Base-by-base conservation (phyloP, 2,329 filamentous ascomycete species). In the Talaromyces pinophilus region DNA sequence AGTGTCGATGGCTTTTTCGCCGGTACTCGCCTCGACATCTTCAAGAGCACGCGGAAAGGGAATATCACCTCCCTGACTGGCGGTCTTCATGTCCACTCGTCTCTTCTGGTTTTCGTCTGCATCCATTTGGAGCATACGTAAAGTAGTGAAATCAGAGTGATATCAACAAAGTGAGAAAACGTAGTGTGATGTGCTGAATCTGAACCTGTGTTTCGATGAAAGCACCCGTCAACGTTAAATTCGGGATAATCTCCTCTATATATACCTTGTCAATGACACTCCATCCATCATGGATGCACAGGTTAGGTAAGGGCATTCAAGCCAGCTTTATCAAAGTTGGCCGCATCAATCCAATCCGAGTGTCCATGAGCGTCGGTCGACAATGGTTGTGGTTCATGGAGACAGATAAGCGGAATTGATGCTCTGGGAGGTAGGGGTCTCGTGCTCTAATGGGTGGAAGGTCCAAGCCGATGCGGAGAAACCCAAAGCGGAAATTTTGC, bases 1-100 rank as follows among this genome's bases (percentile, higher is more conserved):
- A 38, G 69, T 71, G 11, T 71, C 70, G 38, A 71, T 35, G 48
- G 62, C 68, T 42, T 71, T 70, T 25, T 68, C 69, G 13, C 52
- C 67, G 10, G 68, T 67, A 48, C 42, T 30, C 44, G 63, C 62
- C 68, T 62, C 63, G 19, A 61, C 15, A 33, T 65, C 63, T 13
- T 61, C 57, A n/a, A 50, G 30, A 28, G 57, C 57, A 61, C 7
- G 40, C 55, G 44, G 54, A 5, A 44, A 38, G 28, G 50, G 11
- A 38, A 17, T 25, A 59, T 28, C 62, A 25, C 38, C 55, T 33
- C 22, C 54, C 55, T 38, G 63, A 44, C 13, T 44, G 25, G 40
- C 28, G 19, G 17, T 10, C 30, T 40, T 64, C 17, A 50, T 42
- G 25, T 64, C 62, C 4, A 59, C 13, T 3, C 28, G 40, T 28